These are phyloP conservation scores for Rhytidiadelphus loreus DNA, from an alignment of 225 moss, liverwort and hornwort species.

Conservation along the genomic window DNA sequence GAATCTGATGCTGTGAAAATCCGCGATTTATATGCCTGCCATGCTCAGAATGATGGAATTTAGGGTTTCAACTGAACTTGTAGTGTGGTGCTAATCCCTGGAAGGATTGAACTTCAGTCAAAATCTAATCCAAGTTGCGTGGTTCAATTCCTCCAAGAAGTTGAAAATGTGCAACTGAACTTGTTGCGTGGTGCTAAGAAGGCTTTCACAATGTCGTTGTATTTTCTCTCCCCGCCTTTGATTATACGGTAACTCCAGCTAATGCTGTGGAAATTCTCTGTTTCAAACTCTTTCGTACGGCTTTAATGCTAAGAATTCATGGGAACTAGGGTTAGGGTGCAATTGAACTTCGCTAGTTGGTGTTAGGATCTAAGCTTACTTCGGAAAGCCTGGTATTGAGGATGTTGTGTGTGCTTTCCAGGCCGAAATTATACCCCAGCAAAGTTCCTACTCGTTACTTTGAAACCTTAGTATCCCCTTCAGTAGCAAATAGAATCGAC, in stretches of 20 bases:
- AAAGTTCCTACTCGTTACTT: not conserved
- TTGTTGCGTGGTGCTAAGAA: not conserved
- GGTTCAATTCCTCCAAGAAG: not conserved
- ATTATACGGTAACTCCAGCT: not conserved
- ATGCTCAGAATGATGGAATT: not conserved
- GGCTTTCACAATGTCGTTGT: not conserved
- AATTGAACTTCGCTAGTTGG: not conserved
- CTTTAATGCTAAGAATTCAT: not conserved
- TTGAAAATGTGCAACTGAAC: not conserved
- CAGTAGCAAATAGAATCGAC: not conserved
- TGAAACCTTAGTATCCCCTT: not conserved
- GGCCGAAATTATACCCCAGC: not conserved
- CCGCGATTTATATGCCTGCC: not conserved
- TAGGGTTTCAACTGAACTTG: not conserved
- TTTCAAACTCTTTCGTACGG: not conserved
- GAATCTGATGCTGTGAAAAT: not conserved
- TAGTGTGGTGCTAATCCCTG: not conserved
- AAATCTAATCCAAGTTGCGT: not conserved
- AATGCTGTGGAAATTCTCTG: not conserved
- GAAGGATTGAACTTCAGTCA: not conserved
- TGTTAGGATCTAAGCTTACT: not conserved
- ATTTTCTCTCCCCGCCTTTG: not conserved
- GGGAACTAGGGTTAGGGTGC: not conserved
- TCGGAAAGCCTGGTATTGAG: not conserved
- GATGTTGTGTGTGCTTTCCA: constrained; percentile 1